phyloP scores from a whole-genome alignment of 2,329 filamentous ascomycete genomes.

The Cryphonectria carpinicola region DNA sequence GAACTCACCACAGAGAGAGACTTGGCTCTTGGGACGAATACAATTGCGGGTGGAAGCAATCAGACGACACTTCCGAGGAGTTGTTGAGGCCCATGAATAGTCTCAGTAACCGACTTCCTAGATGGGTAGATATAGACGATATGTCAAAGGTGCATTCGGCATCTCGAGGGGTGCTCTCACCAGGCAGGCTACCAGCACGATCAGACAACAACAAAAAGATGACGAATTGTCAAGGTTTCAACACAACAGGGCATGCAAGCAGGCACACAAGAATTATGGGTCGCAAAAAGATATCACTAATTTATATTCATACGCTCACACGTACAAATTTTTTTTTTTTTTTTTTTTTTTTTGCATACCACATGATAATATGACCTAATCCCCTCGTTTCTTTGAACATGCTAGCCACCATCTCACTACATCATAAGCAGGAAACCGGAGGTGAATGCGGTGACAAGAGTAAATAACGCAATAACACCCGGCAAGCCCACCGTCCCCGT shows the following conservation, averaged over 20 bases:
- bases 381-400: too few relatives aligned
- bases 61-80: not conserved
- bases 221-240: too few relatives aligned
- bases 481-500: not conserved
- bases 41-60: not conserved
- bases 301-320: not conserved
- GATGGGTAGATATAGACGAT: not conserved
- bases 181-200: not conserved
- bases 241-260: too few relatives aligned
- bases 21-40: too few relatives aligned
- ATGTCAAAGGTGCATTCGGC: not conserved
- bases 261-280: too few relatives aligned
- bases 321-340: not conserved
- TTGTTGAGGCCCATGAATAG: not conserved
- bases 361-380: too few relatives aligned
- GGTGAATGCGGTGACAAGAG: slow-evolving; percentile 7
- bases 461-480: not conserved
- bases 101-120: not conserved
- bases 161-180: not conserved
- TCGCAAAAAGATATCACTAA: too few relatives aligned
- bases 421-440: slow-evolving; percentile 18
- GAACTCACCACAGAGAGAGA: too few relatives aligned
- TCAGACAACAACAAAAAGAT: too few relatives aligned
- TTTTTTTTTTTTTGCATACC: not conserved
- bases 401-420: not conserved